Percentiles rank a stretch among this genome's conserved stretches.
phyloP scores from a whole-genome alignment of 257 asterid species.

The Verbascum thapsus region DNA sequence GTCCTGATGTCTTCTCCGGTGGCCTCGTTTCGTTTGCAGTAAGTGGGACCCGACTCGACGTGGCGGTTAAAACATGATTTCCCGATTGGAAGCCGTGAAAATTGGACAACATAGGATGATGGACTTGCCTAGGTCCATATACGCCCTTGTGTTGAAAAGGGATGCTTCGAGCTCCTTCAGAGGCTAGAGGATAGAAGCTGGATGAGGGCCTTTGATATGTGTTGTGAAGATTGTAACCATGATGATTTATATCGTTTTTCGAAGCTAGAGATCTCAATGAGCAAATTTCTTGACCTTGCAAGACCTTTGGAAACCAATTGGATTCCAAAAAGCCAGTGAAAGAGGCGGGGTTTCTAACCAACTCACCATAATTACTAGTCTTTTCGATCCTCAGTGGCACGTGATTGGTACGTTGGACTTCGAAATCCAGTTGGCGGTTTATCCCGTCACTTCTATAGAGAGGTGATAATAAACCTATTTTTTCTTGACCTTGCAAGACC shows the following conservation, averaged over 20 bases:
- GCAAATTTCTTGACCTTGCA: conserved; percentile 99
- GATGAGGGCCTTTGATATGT: conserved; percentile 47
- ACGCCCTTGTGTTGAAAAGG: conserved; percentile 53
- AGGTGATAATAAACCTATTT: conserved; percentile 65
- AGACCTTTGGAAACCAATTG: conserved; percentile 94
- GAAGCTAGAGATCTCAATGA: conserved; percentile 70
- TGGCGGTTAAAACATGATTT: conserved; percentile 40
- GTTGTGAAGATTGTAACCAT: conserved; percentile 45
- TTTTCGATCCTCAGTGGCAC: conserved; percentile 53
- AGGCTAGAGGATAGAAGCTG: conserved; percentile 78
- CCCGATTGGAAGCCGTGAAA: conserved; percentile 51
- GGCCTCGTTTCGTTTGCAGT: conserved; percentile 44
- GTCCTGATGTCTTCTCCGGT: conserved; percentile 45
- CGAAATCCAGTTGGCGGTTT: conserved; percentile 70
- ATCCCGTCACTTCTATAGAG: conserved; percentile 62
- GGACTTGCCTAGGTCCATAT: conserved; percentile 55
- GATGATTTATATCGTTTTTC: conserved; percentile 48
- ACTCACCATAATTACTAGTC: conserved; percentile 48
- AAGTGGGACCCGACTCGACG: conserved; percentile 41
- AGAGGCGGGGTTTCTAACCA: conserved; percentile 57
- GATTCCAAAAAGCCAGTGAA: conserved; percentile 91
- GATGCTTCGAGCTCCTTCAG: conserved; percentile 77
- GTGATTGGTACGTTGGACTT: conserved; percentile 47
- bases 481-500: conserved; percentile 99
- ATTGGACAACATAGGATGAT: conserved; percentile 54